Base-by-base conservation (phyloP, 129 eudicot genomes). In the Arctium minus region DNA sequence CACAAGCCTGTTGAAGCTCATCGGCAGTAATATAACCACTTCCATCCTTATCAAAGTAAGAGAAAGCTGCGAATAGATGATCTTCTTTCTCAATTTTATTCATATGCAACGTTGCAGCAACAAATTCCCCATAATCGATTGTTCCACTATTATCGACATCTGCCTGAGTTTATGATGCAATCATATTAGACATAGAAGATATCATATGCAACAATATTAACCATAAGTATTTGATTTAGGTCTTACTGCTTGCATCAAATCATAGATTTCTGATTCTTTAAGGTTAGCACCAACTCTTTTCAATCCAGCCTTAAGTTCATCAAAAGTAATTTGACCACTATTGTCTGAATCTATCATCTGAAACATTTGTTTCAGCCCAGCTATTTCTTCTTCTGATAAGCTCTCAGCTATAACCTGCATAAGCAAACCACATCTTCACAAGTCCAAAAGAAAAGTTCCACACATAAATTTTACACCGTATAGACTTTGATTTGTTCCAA, bases 181-280 rank as follows among this genome's bases (percentile, higher is more conserved):
- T 53, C 35, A 71, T 29, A 71, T 29, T 22, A 22, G 3, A n/a
- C 22, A 29, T 15, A 22, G n/a, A 38, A 79, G 18, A 8, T 68
- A 65, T 31, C 33, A 37, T 77, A 33, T 12, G 8, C 56, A 46
- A 46, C 56, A 46, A 46, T 46, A 46, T 48, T 15, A 50, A 42
- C 40, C n/a, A 77, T 56, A 31, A 32, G n/a, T 37, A 81, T 29
- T 42, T 60, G 37, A 60, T 60, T 5, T 69, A 69, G 67, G 30
- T 84, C 89, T 86, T 89, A 89, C 89, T 65, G 96, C 90, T 87
- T 91, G 96, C 96, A 91, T 91, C 38, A 91, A 81, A 77, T 91
- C 93, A 80, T 91, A 89, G 36, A 91, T 91, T 86, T 91, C 96
- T 1, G 93, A 89, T 70, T 91, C 93, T 46, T 89, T 88, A 30